A percentile compares a stretch with the other conserved stretches of the same genome.
Conservation (phyloP, 2,329 filamentous ascomycete genomes). For the Colletotrichum australisinense region DNA sequence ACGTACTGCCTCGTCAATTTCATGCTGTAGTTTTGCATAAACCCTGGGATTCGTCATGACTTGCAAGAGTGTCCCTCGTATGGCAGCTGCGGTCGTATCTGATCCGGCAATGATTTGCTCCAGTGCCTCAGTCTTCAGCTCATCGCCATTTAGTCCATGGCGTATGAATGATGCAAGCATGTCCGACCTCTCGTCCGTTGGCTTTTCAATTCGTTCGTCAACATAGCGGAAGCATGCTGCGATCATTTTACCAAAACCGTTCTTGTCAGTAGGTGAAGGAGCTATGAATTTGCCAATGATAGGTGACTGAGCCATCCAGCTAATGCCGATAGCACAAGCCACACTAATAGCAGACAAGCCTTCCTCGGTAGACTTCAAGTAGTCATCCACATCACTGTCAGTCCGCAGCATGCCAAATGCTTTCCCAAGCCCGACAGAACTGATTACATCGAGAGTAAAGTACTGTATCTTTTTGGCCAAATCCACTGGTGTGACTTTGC, state of each 20-base stretch:
- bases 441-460: slow-evolving; percentile 66
- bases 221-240: slow-evolving; percentile 42
- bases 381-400: slow-evolving; percentile 57
- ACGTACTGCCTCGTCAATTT: slow-evolving; percentile 50
- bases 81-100: slow-evolving; percentile 64
- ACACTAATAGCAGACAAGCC: slow-evolving; percentile 43
- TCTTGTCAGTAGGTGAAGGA: slow-evolving; percentile 43
- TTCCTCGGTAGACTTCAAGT: slow-evolving; percentile 49
- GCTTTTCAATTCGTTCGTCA: slow-evolving; percentile 40
- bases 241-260: slow-evolving; percentile 50
- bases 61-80: slow-evolving; percentile 59
- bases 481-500: slow-evolving; percentile 51
- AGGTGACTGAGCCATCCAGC: slow-evolving; percentile 45
- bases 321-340: slow-evolving; percentile 42
- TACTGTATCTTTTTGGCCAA: slow-evolving; percentile 59
- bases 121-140: slow-evolving; percentile 44
- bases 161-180: slow-evolving; percentile 46
- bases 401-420: slow-evolving; percentile 59
- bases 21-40: slow-evolving; percentile 53
- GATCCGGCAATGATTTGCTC: slow-evolving; percentile 59
- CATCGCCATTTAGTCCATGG: slow-evolving; percentile 40
- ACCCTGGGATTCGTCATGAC: slow-evolving; percentile 58
- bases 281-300: slow-evolving; percentile 42
- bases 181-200: slow-evolving; percentile 38
- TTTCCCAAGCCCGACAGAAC: slow-evolving; percentile 60